Evolutionary conservation across 306 rosid genomes (phyloP).

Genomic region (Ormosia emarginata): DNA sequence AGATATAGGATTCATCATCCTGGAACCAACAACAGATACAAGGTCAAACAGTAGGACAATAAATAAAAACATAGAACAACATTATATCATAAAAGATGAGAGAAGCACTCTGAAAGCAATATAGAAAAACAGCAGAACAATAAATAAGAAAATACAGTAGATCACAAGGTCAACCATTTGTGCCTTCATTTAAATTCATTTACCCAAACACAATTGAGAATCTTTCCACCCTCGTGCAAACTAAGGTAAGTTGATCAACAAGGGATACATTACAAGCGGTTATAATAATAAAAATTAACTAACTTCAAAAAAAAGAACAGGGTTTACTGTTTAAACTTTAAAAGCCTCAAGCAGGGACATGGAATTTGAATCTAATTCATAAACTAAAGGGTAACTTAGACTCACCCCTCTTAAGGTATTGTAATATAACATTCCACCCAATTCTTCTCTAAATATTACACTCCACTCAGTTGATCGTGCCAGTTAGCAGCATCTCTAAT

Average conservation of each 20-base stretch:
- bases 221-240: not conserved
- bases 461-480: not conserved
- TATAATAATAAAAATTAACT: not conserved
- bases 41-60: constrained; percentile 17
- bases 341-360: not conserved
- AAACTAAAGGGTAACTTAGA: not conserved
- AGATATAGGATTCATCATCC: constrained; percentile 90
- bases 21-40: constrained; percentile 47
- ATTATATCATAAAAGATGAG: not conserved
- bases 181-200: not conserved
- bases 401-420: not conserved
- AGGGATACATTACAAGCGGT: not conserved
- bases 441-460: not conserved
- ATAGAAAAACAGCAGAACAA: not conserved
- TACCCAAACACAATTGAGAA: not conserved
- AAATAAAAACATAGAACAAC: not conserved
- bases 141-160: constrained; percentile 6
- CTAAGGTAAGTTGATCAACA: not conserved
- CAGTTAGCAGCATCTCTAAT: not conserved
- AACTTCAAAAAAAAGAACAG: not conserved
- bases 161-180: not conserved
- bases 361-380: not conserved
- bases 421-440: not conserved
- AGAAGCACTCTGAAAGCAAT: not conserved
- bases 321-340: not conserved